Evolutionary conservation across 352 stramenopile genomes (phyloP).

Genomic region (Phytophthora tentaculata): DNA sequence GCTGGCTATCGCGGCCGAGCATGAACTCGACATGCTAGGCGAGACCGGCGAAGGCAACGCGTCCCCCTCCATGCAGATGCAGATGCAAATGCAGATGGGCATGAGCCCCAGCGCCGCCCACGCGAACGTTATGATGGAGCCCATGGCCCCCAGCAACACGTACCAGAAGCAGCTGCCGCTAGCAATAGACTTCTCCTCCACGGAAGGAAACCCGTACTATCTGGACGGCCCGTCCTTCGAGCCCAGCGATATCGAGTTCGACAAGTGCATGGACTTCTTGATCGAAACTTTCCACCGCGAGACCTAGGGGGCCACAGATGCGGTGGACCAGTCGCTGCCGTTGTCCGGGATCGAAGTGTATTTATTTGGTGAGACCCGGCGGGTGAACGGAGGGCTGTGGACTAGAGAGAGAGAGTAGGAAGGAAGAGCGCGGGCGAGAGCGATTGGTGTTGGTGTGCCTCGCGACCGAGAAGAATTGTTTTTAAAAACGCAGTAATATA

Average conservation of each 20-base stretch:
- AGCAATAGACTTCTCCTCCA: constrained; percentile 55
- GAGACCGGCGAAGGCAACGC: constrained; percentile 45
- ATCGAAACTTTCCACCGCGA: constrained; percentile 77
- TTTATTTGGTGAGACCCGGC: constrained; percentile 46
- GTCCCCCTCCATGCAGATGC: constrained; percentile 37
- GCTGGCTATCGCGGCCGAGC: constrained; percentile 74
- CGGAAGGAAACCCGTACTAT: constrained; percentile 55
- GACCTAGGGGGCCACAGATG: constrained; percentile 22
- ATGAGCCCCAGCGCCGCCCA: constrained; percentile 16
- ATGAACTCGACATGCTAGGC: constrained; percentile 72
- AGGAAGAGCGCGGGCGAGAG: constrained; percentile 16
- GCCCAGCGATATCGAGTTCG: constrained; percentile 71
- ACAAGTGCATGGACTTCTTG: constrained; percentile 84
- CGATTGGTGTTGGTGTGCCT: constrained; percentile 36
- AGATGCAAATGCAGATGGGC: constrained; percentile 35
- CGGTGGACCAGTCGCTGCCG: background rate
- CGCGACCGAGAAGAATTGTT: constrained; percentile 44
- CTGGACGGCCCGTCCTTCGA: constrained; percentile 53
- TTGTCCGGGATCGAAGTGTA: constrained; percentile 41
- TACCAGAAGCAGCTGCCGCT: constrained; percentile 58
- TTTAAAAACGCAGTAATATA: constrained; percentile 45
- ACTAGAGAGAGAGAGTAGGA: constrained; percentile 28
- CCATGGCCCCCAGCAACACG: constrained; percentile 41
- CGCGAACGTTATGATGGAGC: constrained; percentile 28
- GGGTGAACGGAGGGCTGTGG: constrained; percentile 20